Conservation (phyloP, 2,329 filamentous ascomycete species). For the Penicillium palitans region DNA sequence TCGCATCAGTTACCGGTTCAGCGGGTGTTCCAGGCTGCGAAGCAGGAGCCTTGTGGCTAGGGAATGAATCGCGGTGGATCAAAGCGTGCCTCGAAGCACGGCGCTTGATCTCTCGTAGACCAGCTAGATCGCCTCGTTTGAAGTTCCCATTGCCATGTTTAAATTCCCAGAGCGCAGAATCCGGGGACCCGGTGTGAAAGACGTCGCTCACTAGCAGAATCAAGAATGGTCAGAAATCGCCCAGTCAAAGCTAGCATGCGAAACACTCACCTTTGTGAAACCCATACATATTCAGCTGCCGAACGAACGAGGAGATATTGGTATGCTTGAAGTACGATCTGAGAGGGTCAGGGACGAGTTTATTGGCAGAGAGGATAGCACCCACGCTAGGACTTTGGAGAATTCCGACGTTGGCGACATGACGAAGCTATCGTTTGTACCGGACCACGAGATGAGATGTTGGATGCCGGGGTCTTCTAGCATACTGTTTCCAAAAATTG, state of each 20-base stretch:
- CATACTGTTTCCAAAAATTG: slow-evolving; percentile 64
- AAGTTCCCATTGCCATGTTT: slow-evolving; percentile 98
- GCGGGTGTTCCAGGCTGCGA: slow-evolving; percentile 83
- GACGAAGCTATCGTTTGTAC: slow-evolving; percentile 91
- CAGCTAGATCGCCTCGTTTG: slow-evolving; percentile 88
- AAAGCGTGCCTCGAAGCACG: slow-evolving; percentile 89
- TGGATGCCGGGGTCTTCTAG: slow-evolving; percentile 90
- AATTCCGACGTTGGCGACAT: slow-evolving; percentile 98
- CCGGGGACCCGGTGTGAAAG: slow-evolving; percentile 90
- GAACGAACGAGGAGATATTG: slow-evolving; percentile 97
- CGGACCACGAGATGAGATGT: slow-evolving; percentile 95
- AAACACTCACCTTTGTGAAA: slow-evolving; percentile 84
- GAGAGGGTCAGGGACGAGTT: slow-evolving; percentile 28
- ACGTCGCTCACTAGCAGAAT: slow-evolving; percentile 82
- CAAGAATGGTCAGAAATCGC: slow-evolving; percentile 9
- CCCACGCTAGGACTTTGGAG: slow-evolving; percentile 94
- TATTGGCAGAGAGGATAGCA: slow-evolving; percentile 28
- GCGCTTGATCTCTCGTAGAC: slow-evolving; percentile 91
- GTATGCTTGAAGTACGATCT: slow-evolving; percentile 98
- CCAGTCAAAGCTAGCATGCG: background rate
- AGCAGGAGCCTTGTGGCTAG: slow-evolving; percentile 69
- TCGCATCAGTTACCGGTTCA: slow-evolving; percentile 75
- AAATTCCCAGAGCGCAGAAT: slow-evolving; percentile 96
- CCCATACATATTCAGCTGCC: slow-evolving; percentile 98
- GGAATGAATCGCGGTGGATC: slow-evolving; percentile 88